Evolutionary conservation across 129 eudicot genomes (phyloP).

Genomic region (Deinandra increscens): DNA sequence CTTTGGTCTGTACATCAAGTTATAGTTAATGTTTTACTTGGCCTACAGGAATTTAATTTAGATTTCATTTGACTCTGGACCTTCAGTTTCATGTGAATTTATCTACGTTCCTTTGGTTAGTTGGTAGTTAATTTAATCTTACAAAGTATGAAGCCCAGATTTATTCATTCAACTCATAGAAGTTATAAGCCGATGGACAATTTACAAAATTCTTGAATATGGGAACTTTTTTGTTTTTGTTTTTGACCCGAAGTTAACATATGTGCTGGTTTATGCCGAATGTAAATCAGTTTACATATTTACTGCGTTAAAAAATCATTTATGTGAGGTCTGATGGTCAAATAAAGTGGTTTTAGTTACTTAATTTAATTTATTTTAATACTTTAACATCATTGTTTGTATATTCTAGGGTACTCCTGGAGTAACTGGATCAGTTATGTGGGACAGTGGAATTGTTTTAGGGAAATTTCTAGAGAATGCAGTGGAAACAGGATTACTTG

Average conservation of each 20-base stretch:
- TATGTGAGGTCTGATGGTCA: neutral
- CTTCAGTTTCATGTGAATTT: neutral
- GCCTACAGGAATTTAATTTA: neutral
- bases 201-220: neutral
- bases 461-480: conserved; percentile 91
- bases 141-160: neutral
- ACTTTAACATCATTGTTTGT: conserved; percentile 2
- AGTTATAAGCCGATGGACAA: neutral
- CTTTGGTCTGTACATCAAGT: neutral
- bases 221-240: neutral
- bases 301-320: neutral
- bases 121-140: neutral
- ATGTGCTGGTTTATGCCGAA: neutral
- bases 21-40: neutral
- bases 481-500: conserved; percentile 52
- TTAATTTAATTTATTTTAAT: neutral
- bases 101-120: neutral
- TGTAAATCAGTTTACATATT: neutral
- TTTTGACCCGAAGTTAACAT: neutral
- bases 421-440: conserved; percentile 96
- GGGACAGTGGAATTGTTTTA: conserved; percentile 92
- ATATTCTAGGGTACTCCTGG: conserved; percentile 67
- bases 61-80: neutral
- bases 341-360: neutral
- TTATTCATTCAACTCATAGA: neutral